A percentile compares a stretch with the other conserved stretches of the same genome.
phyloP scores from a whole-genome alignment of 192 early-diverging fungal genomes.

The Podila epigama region DNA sequence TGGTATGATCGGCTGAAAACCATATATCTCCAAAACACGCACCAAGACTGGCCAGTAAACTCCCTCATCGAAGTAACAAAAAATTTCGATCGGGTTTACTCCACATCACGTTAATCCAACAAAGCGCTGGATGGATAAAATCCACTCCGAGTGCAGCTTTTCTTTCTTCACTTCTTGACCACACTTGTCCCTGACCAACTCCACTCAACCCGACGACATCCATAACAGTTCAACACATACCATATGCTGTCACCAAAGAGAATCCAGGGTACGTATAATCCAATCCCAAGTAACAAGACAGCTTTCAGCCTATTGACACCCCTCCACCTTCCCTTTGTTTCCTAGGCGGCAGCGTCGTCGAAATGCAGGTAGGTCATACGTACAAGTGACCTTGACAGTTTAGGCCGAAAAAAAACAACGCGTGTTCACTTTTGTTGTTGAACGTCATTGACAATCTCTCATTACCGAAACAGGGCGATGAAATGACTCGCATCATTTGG shows the following conservation, averaged over 20 bases:
- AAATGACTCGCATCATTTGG: conserved; percentile 99
- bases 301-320: neutral
- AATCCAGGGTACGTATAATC: conserved; percentile 17
- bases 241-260: conserved; percentile 1
- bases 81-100: too few species aligned
- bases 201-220: neutral
- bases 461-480: conserved; percentile 93
- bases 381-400: neutral
- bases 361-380: conserved; percentile 28
- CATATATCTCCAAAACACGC: too few species aligned
- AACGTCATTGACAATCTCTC: conserved; percentile 61
- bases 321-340: neutral
- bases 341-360: conserved; percentile 44
- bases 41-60: too few species aligned
- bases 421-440: conserved; percentile 78
- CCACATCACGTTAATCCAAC: too few species aligned
- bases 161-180: too few species aligned
- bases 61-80: too few species aligned
- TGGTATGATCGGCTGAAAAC: too few species aligned
- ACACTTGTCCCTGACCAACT: too few species aligned
- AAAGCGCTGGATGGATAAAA: too few species aligned
- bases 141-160: too few species aligned
- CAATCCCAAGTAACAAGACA: neutral
- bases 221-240: neutral
- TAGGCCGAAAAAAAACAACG: neutral